Conservation (phyloP, 345 rosid species). For the Ceriops tagal region DNA sequence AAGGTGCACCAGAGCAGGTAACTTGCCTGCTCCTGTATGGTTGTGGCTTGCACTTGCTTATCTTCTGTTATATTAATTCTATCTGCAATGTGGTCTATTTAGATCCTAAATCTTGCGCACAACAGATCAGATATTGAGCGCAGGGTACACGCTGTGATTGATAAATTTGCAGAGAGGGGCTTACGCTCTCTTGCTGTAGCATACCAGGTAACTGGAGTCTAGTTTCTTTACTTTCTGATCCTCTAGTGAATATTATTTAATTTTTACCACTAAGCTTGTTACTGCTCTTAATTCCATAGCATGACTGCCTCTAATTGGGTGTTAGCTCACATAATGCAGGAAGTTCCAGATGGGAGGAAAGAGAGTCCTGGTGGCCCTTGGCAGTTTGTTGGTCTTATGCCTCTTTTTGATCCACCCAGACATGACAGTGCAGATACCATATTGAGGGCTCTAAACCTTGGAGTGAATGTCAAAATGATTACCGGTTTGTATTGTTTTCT, state of each 20-base stretch:
- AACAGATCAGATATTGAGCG: constrained; percentile 84
- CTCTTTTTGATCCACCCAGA: constrained; percentile 98
- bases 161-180: constrained; percentile 95
- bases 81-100: constrained; percentile 21
- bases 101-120: constrained; percentile 90
- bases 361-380: constrained; percentile 95
- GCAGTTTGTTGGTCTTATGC: constrained; percentile 97
- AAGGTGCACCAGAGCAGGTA: constrained; percentile 99
- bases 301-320: not conserved
- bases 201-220: constrained; percentile 55
- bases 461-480: constrained; percentile 97
- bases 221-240: not conserved
- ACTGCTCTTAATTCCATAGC: no score
- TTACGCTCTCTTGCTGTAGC: constrained; percentile 97
- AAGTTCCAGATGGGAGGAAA: constrained; percentile 85
- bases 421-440: constrained; percentile 99
- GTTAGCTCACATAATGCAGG: constrained; percentile 40
- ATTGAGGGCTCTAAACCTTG: constrained; percentile 89
- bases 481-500: constrained; percentile 52
- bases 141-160: constrained; percentile 89
- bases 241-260: not conserved
- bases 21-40: constrained; percentile 1
- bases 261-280: no score
- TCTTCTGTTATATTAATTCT: constrained; percentile 9
- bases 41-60: not conserved